Base-by-base conservation (phyloP, 2,329 filamentous ascomycete species). In the Penicillium sp. region DNA sequence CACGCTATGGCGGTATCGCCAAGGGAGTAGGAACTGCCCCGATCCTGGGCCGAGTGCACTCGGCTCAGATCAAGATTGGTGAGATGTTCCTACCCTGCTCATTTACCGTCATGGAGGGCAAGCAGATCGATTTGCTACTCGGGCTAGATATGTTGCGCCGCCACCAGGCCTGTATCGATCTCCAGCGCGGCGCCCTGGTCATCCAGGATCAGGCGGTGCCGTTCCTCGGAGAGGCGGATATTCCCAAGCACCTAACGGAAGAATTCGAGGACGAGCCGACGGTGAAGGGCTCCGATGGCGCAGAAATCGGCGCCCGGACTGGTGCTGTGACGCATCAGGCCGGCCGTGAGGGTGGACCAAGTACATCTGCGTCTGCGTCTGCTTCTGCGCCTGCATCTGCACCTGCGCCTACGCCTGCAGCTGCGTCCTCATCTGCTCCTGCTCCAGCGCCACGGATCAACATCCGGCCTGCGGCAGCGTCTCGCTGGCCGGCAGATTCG, bases 21-120 rank as follows among this genome's bases (percentile, higher is more conserved):
- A 88, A 90, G 56, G 94, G 94, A 59, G 94, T 99, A 2, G 94
- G 94, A 50, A 97, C 94, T 1, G 94, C 94, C 21, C 89, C 87
- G 54, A 97, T 99, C 64, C 87, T 99, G 18, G 94, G 94, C 28
- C 90, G 94, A 48, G 94, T 99, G 3, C 94, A 99, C 74, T 91
- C 91, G 19, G 94, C 94, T 9, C 91, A 93, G 74, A 95, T 99
- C 74, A 93, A 91, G 74, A 94, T 99, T 63, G 94, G 93, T 49
- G 86, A 83, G 37, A 84, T 93, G 58, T 92, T 91, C 70, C 81
- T 99, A 64, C 88, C 93, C 2, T 97, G 92, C 77, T 94, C 92
- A 55, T 99, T 99, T 74, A 99, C 94, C 3, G 94, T 99, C 69
- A 99, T 99, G 94, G 94, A 99, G 77, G 94, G 94, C 61, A 99